Base-by-base conservation (phyloP, 169 alveolate genomes). In the Plasmodium coatneyi region DNA sequence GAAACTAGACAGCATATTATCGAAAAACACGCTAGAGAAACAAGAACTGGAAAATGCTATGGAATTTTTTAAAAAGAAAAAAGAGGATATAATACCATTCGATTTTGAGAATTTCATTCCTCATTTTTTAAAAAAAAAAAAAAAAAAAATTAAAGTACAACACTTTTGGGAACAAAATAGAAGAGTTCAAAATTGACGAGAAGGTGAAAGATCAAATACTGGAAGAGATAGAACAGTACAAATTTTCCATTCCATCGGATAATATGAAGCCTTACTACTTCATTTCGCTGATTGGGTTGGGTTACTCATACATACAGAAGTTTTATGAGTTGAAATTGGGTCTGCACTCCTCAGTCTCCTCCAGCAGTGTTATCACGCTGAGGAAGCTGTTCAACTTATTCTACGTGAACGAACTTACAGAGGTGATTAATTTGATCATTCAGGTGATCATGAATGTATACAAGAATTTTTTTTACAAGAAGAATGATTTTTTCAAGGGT, bases 231-330 rank as follows among this genome's bases (percentile, higher is more conserved):
- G 92, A 81, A 70, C 49, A 56, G 25, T 91, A 91, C 74, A 91
- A 91, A 91, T 91, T 89, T 79, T 89, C 94, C 39, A 46, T 79
- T 32, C 41, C 71, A 70, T 81, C 84, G 16, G 10, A 86, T 6
- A 56, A 79, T 36, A 80, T 60, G 49, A 34, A 79, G 71, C n/a
- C 28, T 49, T 91, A 70, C 41, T 71, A 71, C 60, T 81, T 91
- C 82, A 25, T 91, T 25, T 91, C 95, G 36, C 66, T 91, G 36
- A 32, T 91, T 10, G 95, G 92, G n/a, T 81, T 91, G 46, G 92
- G 86, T 3, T 34, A 91, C 71, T 80, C 87, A 1, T 91, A 91
- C 39, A 91, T 91, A 32, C 60, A 80, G 28, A 80, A 71, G 74
- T 91, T 91, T 49, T 36, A 43, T 39, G 80, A 46, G 34, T 22